phyloP scores from a whole-genome alignment of 768 basidiomycete genomes.

The Tylopilus subfusipes region DNA sequence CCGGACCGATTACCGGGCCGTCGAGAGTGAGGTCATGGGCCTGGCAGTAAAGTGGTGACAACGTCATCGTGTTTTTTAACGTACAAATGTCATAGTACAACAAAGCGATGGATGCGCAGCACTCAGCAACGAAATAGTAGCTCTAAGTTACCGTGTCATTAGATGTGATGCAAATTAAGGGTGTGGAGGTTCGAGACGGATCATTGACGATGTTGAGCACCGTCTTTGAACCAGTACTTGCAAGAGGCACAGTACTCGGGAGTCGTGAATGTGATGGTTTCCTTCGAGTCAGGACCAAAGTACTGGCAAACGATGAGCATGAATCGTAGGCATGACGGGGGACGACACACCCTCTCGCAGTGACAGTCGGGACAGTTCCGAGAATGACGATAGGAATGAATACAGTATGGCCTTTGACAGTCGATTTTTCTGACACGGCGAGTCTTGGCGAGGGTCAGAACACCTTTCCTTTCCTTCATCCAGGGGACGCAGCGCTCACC shows the following conservation, averaged over 20 bases:
- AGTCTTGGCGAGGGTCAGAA: slow-evolving; percentile 27
- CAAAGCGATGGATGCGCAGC: slow-evolving; percentile 17
- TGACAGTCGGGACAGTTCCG: slow-evolving; percentile 40
- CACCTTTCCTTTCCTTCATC: background rate
- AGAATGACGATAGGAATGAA: slow-evolving; percentile 38
- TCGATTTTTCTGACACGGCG: slow-evolving; percentile 35
- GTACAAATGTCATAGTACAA: slow-evolving; percentile 20
- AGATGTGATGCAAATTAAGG: slow-evolving; percentile 15
- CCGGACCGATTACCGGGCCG: slow-evolving; percentile 79
- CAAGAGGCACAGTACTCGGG: slow-evolving; percentile 55
- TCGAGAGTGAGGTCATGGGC: slow-evolving; percentile 81
- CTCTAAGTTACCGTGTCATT: slow-evolving; percentile 30
- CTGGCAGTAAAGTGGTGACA: slow-evolving; percentile 69
- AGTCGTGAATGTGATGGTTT: slow-evolving; percentile 52
- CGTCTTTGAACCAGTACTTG: slow-evolving; percentile 55
- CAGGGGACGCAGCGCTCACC: slow-evolving; percentile 44
- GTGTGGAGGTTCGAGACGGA: slow-evolving; percentile 1
- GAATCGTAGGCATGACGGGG: background rate
- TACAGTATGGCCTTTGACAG: slow-evolving; percentile 36
- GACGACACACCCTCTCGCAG: slow-evolving; percentile 42
- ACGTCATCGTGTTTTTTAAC: slow-evolving; percentile 16
- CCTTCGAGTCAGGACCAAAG: slow-evolving; percentile 64
- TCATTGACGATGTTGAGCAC: slow-evolving; percentile 39
- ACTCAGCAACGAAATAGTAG: slow-evolving; percentile 25
- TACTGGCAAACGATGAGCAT: slow-evolving; percentile 37